A percentile compares a stretch with the other conserved stretches of the same genome.
phyloP scores from a whole-genome alignment of 2,329 filamentous ascomycete genomes.

The Stemphylium lycopersici region DNA sequence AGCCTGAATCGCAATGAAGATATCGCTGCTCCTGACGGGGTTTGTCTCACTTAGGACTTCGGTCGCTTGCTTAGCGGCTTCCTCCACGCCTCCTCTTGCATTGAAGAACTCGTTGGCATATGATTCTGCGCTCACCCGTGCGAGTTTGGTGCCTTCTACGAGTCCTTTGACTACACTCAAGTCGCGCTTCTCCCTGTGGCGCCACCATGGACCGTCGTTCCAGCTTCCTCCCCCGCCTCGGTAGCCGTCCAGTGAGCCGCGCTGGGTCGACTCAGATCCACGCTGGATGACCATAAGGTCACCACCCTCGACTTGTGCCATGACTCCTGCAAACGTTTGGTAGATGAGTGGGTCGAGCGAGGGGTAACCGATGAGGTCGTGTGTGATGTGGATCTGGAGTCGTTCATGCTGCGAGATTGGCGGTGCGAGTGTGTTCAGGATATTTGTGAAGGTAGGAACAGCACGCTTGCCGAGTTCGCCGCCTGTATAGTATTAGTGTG shows the following conservation, averaged over 20 bases:
- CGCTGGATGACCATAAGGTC: constrained; percentile 94
- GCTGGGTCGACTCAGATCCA: constrained; percentile 80
- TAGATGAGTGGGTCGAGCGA: constrained; percentile 93
- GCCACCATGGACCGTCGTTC: constrained; percentile 98
- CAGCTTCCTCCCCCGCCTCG: constrained; percentile 70
- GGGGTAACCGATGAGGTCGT: constrained; percentile 93
- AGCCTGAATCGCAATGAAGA: constrained; percentile 95
- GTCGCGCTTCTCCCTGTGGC: constrained; percentile 72
- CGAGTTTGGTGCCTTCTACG: constrained; percentile 88
- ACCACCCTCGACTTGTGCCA: constrained; percentile 98
- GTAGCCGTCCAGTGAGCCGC: constrained; percentile 66
- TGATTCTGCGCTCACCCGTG: constrained; percentile 83
- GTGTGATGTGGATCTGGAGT: constrained; percentile 94
- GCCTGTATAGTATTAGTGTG: constrained; percentile 59
- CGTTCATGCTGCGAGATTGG: constrained; percentile 97
- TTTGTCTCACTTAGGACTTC: constrained; percentile 82
- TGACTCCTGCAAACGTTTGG: constrained; percentile 88
- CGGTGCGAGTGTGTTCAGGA: constrained; percentile 92
- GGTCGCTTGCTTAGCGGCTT: constrained; percentile 78
- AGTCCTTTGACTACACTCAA: constrained; percentile 81
- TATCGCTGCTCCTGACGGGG: constrained; percentile 88
- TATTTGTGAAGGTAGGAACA: constrained; percentile 90
- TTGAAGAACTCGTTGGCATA: constrained; percentile 87
- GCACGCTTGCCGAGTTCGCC: constrained; percentile 75
- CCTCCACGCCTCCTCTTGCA: constrained; percentile 76